These are phyloP conservation scores for Aspergillus heteromorphus DNA, from an alignment of 495 filamentous ascomycete species.

Conservation along the genomic window DNA sequence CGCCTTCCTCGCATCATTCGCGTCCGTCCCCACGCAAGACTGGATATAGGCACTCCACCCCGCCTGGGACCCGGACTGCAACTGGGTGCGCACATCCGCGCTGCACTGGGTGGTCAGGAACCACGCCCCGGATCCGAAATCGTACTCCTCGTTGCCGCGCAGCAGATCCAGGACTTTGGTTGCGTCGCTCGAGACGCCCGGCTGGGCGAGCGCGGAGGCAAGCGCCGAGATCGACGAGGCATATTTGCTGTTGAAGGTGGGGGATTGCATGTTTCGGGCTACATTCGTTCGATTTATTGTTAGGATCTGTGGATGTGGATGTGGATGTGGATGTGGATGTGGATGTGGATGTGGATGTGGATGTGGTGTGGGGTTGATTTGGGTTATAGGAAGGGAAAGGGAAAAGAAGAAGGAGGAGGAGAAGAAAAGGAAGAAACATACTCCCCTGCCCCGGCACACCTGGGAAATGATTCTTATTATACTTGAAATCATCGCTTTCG, in stretches of 20 bases:
- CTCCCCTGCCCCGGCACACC: constrained; percentile 66
- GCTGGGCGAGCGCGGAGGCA: constrained; percentile 25
- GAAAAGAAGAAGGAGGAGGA: background rate
- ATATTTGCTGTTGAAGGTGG: constrained; percentile 56
- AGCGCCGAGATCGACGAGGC: constrained; percentile 52
- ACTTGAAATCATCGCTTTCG: constrained; percentile 64
- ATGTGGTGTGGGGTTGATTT: no score
- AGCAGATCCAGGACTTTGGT: constrained; percentile 55
- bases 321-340: no score
- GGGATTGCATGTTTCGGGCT: constrained; percentile 70
- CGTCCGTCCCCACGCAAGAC: constrained; percentile 54
- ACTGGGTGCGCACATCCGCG: constrained; percentile 30
- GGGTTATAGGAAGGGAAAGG: background rate
- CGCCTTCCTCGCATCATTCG: constrained; percentile 41
- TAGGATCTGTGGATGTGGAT: background rate
- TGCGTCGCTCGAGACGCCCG: constrained; percentile 30
- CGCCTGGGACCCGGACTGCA: constrained; percentile 46
- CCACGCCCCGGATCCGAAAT: constrained; percentile 74
- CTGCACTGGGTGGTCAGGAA: constrained; percentile 64
- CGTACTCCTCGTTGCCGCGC: constrained; percentile 48
- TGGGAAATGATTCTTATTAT: constrained; percentile 61
- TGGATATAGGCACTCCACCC: constrained; percentile 60
- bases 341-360: no score
- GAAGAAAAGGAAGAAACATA: constrained; percentile 22
- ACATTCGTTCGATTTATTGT: background rate